Base-by-base conservation (phyloP, 1,284 basidiomycete species). In the Irpex sp. region DNA sequence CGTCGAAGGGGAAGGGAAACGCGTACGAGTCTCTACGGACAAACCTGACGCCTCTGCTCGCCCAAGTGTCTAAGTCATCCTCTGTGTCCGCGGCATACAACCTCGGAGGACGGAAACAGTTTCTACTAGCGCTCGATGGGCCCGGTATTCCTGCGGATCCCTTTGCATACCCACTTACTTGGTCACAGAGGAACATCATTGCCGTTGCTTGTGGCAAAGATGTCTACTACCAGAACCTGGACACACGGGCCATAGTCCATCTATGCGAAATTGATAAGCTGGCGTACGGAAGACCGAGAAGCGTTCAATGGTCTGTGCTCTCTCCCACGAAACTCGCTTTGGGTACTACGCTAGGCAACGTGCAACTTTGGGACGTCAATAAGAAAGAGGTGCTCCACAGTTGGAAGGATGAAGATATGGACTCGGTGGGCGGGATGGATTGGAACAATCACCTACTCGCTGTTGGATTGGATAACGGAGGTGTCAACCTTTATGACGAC, bases 161-260 rank as follows among this genome's bases (percentile, higher is more conserved):
- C 5, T 81, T 79, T 56, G 77, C 80, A 1, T 80, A 75, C 65
- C 75, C 80, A 10, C 77, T 82, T 59, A 72, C 78, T 23, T 81
- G 79, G 79, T 81, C 79, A 5, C 66, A 64, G 35, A 71, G 69
- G 12, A 81, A 82, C 59, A 67, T 71, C 61, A 81, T 81, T 59
- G 80, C 80, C 1, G 79, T 81, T 33, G 80, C 80, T 5, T 81
- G 81, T 67, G 77, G 71, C 33, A 69, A 71, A 56, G 74, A 81
- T 12, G 75, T 82, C 39, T 82, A 82, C 68, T 78, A 77, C 63
- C 80, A 82, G 65, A 73, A 82, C 64, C 74, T 81, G 12, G 74
- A 78, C 60, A 79, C 78, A 4, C 77, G 77, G 37, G 70, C 69
- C 57, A 79, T 82, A 57, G 70, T 74, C 12, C 80, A 77, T 61